Base-by-base conservation (phyloP, 2,329 filamentous ascomycete genomes). In the Fusarium fracticaudum region DNA sequence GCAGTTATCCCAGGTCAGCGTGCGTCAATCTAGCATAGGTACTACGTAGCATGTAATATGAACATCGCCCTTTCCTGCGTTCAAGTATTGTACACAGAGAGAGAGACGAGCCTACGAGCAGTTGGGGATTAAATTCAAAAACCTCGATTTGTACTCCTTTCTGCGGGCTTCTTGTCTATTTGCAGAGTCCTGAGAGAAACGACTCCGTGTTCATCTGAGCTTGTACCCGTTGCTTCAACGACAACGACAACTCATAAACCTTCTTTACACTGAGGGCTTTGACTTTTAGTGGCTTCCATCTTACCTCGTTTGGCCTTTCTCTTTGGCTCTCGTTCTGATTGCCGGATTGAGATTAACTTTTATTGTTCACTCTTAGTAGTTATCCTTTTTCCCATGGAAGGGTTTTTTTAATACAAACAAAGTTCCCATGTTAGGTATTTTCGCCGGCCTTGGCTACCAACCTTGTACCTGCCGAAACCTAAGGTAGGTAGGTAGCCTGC, bases 1-100 rank as follows among this genome's bases (percentile, higher is more conserved):
- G 72, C 68, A 73, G 69, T 45, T 69, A 73, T 63, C 69, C 72
- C 37, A 58, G 57, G 60, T 72, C 71, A 60, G 41, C 40, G 44
- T 53, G 53, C 48, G 40, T 71, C 48, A 63, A 67, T 67, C 71
- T 15, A 44, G 43, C 40, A 45, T 67, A n/a, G n/a, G n/a, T n/a
- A 33, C 22, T 24, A 51, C 22, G 29, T 24, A 51, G 29, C 17
- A 47, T 45, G 44, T 31, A 54, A 54, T 43, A 50, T 59, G 35
- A 70, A 38, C 43, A 70, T 60, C 37, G 38, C 45, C 41, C n/a
- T 38, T 38, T 70, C 24, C 44, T 50, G 31, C 60, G 65, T 70
- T 20, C 51, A 48, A 44, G 41, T 41, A 38, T 43, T 59, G 40
- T 43, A 65, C 48, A 51, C 9, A 53, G 51, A 35, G 8, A 35